phyloP scores from a whole-genome alignment of 2,329 filamentous ascomycete species.

The Colletotrichum tropicicola region DNA sequence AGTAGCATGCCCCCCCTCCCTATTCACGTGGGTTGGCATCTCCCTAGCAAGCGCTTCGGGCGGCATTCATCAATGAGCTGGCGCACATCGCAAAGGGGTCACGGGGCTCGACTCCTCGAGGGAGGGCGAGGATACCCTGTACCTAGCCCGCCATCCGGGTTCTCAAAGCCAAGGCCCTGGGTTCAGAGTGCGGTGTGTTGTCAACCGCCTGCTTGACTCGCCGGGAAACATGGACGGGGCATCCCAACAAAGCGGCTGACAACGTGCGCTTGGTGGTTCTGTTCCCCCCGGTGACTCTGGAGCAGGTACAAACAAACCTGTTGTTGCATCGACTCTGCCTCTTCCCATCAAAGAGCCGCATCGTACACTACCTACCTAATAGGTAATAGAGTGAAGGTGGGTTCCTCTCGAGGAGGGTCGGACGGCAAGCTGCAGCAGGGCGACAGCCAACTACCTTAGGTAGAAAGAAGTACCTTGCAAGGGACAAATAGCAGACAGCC shows the following conservation, averaged over 20 bases:
- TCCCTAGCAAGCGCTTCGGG: constrained; percentile 71
- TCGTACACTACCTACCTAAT: not conserved
- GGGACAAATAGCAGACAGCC: not conserved
- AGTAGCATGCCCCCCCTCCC: not conserved
- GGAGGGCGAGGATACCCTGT: constrained; percentile 11
- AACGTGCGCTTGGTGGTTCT: not conserved
- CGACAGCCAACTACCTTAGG: not conserved
- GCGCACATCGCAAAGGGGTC: constrained; percentile 38
- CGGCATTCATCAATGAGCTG: constrained; percentile 84
- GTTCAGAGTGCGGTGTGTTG: constrained; percentile 1
- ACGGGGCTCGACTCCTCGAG: constrained; percentile 3
- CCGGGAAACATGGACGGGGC: not conserved
- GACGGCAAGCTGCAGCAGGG: constrained; percentile 19
- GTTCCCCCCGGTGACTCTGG: not conserved
- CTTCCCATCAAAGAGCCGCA: constrained; percentile 7
- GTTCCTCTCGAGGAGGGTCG: constrained; percentile 12
- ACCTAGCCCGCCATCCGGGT: constrained; percentile 21
- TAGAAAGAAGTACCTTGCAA: not conserved
- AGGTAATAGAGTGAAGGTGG: not conserved
- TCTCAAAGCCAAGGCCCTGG: constrained; percentile 16
- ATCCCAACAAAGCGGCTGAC: constrained; percentile 1
- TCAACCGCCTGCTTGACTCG: constrained; percentile 23
- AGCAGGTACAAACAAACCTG: not conserved
- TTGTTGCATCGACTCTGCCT: not conserved
- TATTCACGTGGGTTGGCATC: constrained; percentile 14